These are phyloP conservation scores for Beauveria rudraprayagi DNA, from an alignment of 2,329 filamentous ascomycete genomes.

Conservation along the genomic window DNA sequence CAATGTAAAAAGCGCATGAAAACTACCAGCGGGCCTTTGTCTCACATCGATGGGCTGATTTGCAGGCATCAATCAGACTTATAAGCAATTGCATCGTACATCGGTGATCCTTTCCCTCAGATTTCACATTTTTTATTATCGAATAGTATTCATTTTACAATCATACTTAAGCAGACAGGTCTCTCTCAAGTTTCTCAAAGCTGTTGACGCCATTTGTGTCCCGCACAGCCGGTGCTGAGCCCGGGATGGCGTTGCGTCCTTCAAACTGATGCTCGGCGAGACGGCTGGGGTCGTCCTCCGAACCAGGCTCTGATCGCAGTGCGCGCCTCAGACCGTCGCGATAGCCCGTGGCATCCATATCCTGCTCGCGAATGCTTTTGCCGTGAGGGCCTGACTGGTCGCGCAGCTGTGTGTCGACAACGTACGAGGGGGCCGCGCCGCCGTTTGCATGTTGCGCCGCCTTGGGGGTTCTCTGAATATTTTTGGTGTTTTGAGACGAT, in stretches of 20 bases:
- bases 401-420: conserved; percentile 25
- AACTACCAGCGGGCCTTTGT: neutral
- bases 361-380: conserved; percentile 33
- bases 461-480: conserved; percentile 6
- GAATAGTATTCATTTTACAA: neutral
- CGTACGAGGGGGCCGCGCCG: conserved; percentile 30
- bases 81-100: neutral
- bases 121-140: too few relatives aligned
- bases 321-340: conserved; percentile 31
- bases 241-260: conserved; percentile 10
- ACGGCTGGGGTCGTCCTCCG: conserved; percentile 38
- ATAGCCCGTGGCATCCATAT: conserved; percentile 25
- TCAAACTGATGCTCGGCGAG: conserved; percentile 36
- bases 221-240: neutral
- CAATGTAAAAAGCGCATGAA: neutral
- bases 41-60: neutral
- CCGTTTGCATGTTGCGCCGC: conserved; percentile 12
- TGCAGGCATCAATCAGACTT: neutral
- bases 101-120: too few relatives aligned
- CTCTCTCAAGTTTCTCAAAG: neutral
- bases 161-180: neutral
- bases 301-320: conserved; percentile 36
- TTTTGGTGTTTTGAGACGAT: conserved; percentile 7
- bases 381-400: conserved; percentile 31
- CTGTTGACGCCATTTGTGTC: neutral